Evolutionary conservation across 2,329 filamentous ascomycete genomes (phyloP).

Genomic region (Fusarium zealandicum): DNA sequence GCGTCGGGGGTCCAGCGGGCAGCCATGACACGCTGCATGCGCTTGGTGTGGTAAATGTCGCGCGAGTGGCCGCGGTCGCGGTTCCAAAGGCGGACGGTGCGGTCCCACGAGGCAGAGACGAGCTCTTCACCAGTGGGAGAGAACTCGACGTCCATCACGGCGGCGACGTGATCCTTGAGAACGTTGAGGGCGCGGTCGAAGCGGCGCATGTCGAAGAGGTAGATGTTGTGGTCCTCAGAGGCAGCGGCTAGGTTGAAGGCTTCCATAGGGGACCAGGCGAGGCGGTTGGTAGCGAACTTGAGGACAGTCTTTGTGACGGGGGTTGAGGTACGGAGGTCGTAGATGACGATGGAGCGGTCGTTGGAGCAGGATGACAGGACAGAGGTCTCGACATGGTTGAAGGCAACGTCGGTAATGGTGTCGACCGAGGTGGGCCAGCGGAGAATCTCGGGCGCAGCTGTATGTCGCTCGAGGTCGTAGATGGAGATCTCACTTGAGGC

Average conservation of each 20-base stretch:
- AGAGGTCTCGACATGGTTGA: conserved; percentile 94
- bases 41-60: conserved; percentile 96
- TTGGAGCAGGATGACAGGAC: conserved; percentile 85
- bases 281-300: conserved; percentile 80
- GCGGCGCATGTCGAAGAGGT: conserved; percentile 91
- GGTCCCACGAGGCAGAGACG: conserved; percentile 84
- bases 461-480: conserved; percentile 85
- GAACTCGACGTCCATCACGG: conserved; percentile 97
- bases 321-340: conserved; percentile 87
- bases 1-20: conserved; percentile 86
- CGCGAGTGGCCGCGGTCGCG: conserved; percentile 81
- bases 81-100: conserved; percentile 86
- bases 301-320: conserved; percentile 83
- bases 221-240: conserved; percentile 91
- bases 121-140: conserved; percentile 93
- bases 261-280: conserved; percentile 96
- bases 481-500: conserved; percentile 81
- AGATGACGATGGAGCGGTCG: conserved; percentile 87
- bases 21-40: conserved; percentile 94
- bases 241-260: conserved; percentile 94
- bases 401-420: conserved; percentile 86
- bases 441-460: conserved; percentile 81
- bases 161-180: conserved; percentile 85
- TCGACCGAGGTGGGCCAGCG: conserved; percentile 88
- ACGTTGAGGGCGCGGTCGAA: conserved; percentile 88